Percentiles rank a stretch among this genome's conserved stretches.
Evolutionary conservation across 2,329 filamentous ascomycete genomes (phyloP).

Genomic region (Colletotrichum liriopes): DNA sequence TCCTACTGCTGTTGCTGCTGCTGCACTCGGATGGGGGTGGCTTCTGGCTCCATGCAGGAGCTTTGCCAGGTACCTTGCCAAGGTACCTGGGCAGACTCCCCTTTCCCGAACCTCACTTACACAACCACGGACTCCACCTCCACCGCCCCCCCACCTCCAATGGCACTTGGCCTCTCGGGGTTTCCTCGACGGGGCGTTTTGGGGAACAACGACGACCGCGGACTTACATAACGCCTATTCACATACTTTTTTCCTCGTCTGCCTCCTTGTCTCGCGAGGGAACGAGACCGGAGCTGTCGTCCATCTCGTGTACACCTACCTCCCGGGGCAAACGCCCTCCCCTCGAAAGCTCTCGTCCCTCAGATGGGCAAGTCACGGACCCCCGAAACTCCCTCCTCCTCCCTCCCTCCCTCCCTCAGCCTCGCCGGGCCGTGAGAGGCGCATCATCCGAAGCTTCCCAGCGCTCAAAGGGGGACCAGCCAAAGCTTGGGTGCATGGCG

Average conservation of each 20-base stretch:
- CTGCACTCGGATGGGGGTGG: constrained; percentile 7
- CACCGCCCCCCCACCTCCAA: not conserved
- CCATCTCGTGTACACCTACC: no score
- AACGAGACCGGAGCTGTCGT: not conserved
- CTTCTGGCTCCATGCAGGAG: not conserved
- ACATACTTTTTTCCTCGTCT: not conserved
- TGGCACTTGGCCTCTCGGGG: not conserved
- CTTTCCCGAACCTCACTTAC: not conserved
- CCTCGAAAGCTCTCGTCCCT: no score
- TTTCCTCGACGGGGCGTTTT: not conserved
- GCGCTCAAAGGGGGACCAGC: not conserved
- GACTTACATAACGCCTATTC: not conserved
- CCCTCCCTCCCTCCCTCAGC: no score
- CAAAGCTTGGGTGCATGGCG: not conserved
- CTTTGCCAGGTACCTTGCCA: not conserved
- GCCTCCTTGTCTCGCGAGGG: not conserved
- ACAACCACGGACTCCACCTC: not conserved
- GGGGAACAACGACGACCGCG: not conserved
- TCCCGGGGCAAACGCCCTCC: no score
- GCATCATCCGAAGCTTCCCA: not conserved
- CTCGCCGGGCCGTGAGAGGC: not conserved
- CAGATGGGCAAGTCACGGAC: no score
- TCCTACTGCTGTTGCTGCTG: not conserved
- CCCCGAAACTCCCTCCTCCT: no score
- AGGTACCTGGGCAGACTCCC: not conserved